A percentile compares a stretch with the other conserved stretches of the same genome.
Evolutionary conservation across 2,329 filamentous ascomycete genomes (phyloP).

Genomic region (Diaporthe aspalathi): DNA sequence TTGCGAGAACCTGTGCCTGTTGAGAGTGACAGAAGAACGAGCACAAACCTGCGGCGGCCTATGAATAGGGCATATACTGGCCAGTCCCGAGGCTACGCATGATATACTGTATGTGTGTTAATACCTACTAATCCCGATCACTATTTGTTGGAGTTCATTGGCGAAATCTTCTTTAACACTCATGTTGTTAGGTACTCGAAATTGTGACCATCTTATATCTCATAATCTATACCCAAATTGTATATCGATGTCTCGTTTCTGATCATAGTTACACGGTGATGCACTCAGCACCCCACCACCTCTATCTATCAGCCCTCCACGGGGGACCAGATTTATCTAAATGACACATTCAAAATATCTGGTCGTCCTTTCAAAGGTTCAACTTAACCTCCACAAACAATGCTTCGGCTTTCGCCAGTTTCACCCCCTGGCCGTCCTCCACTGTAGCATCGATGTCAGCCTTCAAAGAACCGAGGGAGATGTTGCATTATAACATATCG

Average conservation of each 20-base stretch:
- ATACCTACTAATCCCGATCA: background rate
- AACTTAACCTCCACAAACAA: slow-evolving; percentile 56
- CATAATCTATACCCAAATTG: too few species aligned
- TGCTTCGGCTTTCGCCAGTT: slow-evolving; percentile 64
- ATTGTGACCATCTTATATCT: too few species aligned
- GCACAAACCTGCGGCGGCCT: background rate
- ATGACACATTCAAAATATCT: too few species aligned
- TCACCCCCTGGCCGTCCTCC: slow-evolving; percentile 58
- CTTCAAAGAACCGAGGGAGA: too few species aligned
- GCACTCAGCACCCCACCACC: background rate
- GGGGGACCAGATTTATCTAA: too few species aligned
- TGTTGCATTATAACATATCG: too few species aligned
- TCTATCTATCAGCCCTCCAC: background rate
- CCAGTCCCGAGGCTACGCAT: background rate
- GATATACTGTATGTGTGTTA: background rate
- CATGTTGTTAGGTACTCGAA: too few species aligned
- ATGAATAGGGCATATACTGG: slow-evolving; percentile 12
- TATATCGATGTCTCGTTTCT: too few species aligned
- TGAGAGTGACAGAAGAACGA: background rate
- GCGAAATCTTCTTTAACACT: background rate
- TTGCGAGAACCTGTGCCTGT: background rate
- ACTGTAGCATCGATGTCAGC: too few species aligned
- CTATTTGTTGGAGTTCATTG: background rate
- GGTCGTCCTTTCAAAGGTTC: slow-evolving; percentile 38
- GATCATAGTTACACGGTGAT: too few species aligned